Evolutionary conservation across 495 filamentous ascomycete species (phyloP), one percentile per base, ranked within the genome.

Genomic region (Penicillium maclennaniae): DNA sequence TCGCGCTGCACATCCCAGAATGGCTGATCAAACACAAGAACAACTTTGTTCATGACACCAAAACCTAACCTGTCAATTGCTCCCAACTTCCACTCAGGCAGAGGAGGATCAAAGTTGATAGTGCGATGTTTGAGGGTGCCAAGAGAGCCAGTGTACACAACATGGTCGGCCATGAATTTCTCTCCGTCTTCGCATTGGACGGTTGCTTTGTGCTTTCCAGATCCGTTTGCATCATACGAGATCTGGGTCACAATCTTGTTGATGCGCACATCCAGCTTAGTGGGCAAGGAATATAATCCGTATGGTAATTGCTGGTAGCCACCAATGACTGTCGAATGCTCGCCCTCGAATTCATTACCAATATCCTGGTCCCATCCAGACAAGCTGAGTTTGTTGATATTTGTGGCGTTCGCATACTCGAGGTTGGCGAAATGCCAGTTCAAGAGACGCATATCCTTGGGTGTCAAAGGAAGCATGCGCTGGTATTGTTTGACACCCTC

Each of bases 391-490:
- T 87, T 84, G 51, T 86, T 81, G 47, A 95, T 85, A 63, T 91
- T 95, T 6, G 82, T 85, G 0, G 93, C 95, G 62, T 97, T 97
- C 43, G 92, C 92, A 62, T 99, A 99, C 65, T 99, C 93, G 26
- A 97, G 78, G 62, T 99, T 99, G 53, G 95, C 93, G 66, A 96
- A 85, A 71, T 99, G 95, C 93, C 93, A 99, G 62, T 97, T 99
- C 59, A 97, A 78, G 28, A 97, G 76, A 43, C 93, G 80, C 71
- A 95, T 84, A 59, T 97, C 93, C 62, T 88, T 87, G 0, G 91
- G 82, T 0, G 83, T 89, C 25, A 99, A 72, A 42, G 93, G 85
- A 17, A 97, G 79, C 49, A 97, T 79, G 38, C 79, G 79, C 54
- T 87, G 86, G 68, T 96, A 98, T 61, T 97, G 91, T 19, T 78